phyloP scores from a whole-genome alignment of 2,329 filamentous ascomycete species.

The Alternaria dauci region DNA sequence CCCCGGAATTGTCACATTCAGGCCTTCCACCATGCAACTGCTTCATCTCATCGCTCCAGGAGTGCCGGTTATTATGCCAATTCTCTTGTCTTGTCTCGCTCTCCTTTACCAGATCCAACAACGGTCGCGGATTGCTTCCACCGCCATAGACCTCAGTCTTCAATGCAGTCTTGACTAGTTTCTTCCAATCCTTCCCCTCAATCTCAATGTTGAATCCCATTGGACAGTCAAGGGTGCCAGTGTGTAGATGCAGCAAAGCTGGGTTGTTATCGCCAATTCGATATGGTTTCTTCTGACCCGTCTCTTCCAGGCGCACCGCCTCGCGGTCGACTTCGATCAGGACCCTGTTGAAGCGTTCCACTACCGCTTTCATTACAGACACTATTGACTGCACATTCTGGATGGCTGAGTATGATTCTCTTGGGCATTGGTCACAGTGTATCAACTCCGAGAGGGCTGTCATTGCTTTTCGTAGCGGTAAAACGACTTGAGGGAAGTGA shows the following conservation, averaged over 20 bases:
- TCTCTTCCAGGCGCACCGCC: constrained; percentile 40
- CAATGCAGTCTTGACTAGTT: constrained; percentile 56
- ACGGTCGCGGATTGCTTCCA: constrained; percentile 35
- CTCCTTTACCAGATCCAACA: constrained; percentile 49
- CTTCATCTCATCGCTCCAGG: constrained; percentile 28
- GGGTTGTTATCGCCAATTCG: constrained; percentile 55
- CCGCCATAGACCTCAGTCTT: constrained; percentile 55
- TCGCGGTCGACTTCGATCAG: constrained; percentile 54
- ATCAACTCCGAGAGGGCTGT: constrained; percentile 51
- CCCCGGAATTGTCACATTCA: constrained; percentile 12
- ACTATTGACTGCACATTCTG: constrained; percentile 57
- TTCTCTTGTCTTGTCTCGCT: constrained; percentile 54
- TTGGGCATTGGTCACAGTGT: constrained; percentile 54
- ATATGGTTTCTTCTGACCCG: constrained; percentile 52
- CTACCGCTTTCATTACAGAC: constrained; percentile 54
- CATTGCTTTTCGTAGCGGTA: constrained; percentile 54
- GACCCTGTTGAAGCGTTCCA: constrained; percentile 53
- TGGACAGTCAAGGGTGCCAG: constrained; percentile 53
- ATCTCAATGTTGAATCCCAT: constrained; percentile 57
- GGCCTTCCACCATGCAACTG: constrained; percentile 27
- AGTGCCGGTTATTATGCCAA: constrained; percentile 49
- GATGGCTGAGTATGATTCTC: constrained; percentile 52
- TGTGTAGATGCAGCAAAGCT: constrained; percentile 53
- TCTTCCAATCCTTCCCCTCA: constrained; percentile 54
- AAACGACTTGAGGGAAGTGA: constrained; percentile 55